phyloP scores from a whole-genome alignment of 331 rosid species.

The Dryas integrifolia region DNA sequence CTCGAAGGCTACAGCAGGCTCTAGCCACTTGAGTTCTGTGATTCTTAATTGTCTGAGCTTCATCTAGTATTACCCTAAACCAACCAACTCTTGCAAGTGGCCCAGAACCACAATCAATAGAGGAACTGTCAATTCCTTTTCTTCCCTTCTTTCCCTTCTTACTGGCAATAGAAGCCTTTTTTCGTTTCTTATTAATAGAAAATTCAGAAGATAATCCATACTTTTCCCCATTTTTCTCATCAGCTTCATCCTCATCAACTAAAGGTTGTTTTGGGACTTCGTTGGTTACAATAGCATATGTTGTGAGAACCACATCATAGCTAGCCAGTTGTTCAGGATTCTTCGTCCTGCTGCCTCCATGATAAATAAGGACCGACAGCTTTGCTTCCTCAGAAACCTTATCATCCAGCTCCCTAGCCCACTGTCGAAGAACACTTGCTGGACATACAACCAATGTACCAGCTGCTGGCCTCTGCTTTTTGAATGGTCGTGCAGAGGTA shows the following conservation, averaged over 20 bases:
- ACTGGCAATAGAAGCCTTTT: constrained; percentile 42
- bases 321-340: constrained; percentile 71
- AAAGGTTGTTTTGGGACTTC: constrained; percentile 95
- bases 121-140: constrained; percentile 57
- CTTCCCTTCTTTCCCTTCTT: constrained; percentile 77
- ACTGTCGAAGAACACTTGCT: constrained; percentile 93
- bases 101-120: constrained; percentile 59
- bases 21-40: constrained; percentile 99
- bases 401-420: constrained; percentile 93
- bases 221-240: constrained; percentile 61
- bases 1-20: constrained; percentile 95
- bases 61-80: constrained; percentile 94
- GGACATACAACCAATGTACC: constrained; percentile 99
- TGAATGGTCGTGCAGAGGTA: constrained; percentile 46
- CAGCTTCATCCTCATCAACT: constrained; percentile 81
- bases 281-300: constrained; percentile 81
- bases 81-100: constrained; percentile 91
- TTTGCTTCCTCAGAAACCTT: constrained; percentile 71
- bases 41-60: constrained; percentile 95
- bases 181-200: constrained; percentile 59
- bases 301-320: constrained; percentile 90
- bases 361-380: constrained; percentile 72
- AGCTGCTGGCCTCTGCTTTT: constrained; percentile 89
- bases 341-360: constrained; percentile 89
- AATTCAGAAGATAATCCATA: constrained; percentile 72